phyloP scores from a whole-genome alignment of 768 basidiomycete genomes.

The Phanerochaete carnosa region DNA sequence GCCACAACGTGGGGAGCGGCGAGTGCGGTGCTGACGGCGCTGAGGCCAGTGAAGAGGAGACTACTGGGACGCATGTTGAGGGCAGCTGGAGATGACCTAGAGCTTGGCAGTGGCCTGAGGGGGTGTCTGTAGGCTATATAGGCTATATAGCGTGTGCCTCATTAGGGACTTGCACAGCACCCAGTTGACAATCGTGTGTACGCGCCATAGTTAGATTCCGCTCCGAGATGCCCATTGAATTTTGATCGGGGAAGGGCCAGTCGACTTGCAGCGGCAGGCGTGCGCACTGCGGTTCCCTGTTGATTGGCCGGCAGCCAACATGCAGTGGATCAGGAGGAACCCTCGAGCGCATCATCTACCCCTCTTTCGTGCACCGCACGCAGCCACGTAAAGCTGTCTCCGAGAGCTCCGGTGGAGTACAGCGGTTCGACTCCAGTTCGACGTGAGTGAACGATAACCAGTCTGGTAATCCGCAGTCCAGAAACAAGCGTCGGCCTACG shows the following conservation, averaged over 20 bases:
- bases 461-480: no score
- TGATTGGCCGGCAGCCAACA: no score
- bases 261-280: no score
- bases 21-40: constrained; percentile 12
- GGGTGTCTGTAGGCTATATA: background rate
- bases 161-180: background rate
- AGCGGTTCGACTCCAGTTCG: no score
- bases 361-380: no score
- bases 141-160: background rate
- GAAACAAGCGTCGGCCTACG: no score
- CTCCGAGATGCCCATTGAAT: background rate
- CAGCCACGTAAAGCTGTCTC: no score
- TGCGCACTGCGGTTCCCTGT: no score
- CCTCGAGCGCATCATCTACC: no score
- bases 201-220: background rate
- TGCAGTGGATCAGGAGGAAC: no score
- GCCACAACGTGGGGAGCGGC: constrained; percentile 13
- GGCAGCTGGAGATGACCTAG: background rate
- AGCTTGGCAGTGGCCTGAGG: background rate
- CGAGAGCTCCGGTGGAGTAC: no score
- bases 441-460: no score
- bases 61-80: constrained; percentile 5
- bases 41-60: constrained; percentile 13
- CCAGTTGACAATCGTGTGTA: background rate
- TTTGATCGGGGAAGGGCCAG: background rate